Evolutionary conservation across 805 yeast species (phyloP), one percentile per base, ranked within the genome.

Genomic region (Kodamaea hsintzibuensis): DNA sequence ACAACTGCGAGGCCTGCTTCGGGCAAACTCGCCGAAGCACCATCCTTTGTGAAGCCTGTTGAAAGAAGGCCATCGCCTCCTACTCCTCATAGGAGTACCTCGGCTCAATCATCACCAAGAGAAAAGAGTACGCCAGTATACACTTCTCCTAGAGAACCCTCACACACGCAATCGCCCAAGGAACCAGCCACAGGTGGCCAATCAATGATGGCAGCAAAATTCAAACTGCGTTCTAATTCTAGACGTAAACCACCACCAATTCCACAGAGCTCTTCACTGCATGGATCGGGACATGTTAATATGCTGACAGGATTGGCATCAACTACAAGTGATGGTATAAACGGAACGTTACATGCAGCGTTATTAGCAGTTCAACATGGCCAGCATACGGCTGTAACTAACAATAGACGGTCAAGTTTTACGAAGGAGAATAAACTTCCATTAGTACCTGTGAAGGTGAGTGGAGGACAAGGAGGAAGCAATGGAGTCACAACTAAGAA

Each of bases 401-500:
- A 65, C 44, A 60, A 63, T 52, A 63, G 73, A 55, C 62, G 76
- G 42, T 68, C 78, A 6, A 74, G 78, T 55, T 74, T 75, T 59
- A 61, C 72, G 8, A 69, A 68, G 52, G 74, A 70, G 3, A 66
- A 65, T 27, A 42, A 38, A 37, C 38, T 51, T 13, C 50, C 57
- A 25, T 44, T 49, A 16, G 27, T 52, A 10, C 42, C 53, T 1
- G 55, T 50, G 1, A 45, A 50, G 42, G n/a, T 50, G 7, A 22
- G 47, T 5, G 37, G 50, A 39, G 45, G n/a, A n/a, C n/a, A n/a
- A n/a, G n/a, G 47, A 1, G 25, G 47, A 1, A 43, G 49, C 7
- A 45, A 30, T 8, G 47, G 70, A 63, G 76, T 84, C 17, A 83
- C 88, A 2, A 72, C 83, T 13, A 73, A 80, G 80, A 84, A 83